Conservation (phyloP, 345 rosid species). For the Populus pruinosa region DNA sequence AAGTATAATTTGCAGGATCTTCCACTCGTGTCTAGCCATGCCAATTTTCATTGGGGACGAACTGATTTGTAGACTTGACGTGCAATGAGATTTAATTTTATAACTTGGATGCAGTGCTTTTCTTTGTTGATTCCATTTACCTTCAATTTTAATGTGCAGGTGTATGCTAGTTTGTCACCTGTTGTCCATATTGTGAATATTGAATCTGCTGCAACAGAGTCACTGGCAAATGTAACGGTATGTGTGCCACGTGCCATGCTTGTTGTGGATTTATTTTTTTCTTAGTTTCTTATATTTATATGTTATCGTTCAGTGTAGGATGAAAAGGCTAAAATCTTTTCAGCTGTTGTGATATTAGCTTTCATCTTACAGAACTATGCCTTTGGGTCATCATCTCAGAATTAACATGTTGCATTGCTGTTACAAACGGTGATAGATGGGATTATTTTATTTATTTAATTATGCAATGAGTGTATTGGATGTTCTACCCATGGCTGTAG, state of each 20-base stretch:
- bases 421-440: neutral
- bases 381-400: neutral
- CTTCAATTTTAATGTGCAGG: conserved; percentile 42
- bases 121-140: neutral
- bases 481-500: neutral
- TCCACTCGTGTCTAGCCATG: neutral
- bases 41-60: neutral
- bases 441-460: neutral
- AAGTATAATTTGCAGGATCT: no score
- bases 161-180: conserved; percentile 57
- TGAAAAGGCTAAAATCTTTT: neutral
- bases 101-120: neutral
- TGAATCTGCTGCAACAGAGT: conserved; percentile 45
- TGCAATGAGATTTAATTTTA: neutral
- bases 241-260: conserved; percentile 14
- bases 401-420: neutral
- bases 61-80: neutral
- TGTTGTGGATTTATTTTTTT: neutral
- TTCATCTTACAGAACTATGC: neutral
- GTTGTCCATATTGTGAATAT: conserved; percentile 59
- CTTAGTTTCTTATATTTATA: neutral
- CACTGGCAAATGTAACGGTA: conserved; percentile 60
- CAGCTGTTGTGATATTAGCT: neutral
- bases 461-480: neutral
- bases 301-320: no score